Conservation (phyloP, 495 filamentous ascomycete genomes). For the Penicillium longicatenatum region DNA sequence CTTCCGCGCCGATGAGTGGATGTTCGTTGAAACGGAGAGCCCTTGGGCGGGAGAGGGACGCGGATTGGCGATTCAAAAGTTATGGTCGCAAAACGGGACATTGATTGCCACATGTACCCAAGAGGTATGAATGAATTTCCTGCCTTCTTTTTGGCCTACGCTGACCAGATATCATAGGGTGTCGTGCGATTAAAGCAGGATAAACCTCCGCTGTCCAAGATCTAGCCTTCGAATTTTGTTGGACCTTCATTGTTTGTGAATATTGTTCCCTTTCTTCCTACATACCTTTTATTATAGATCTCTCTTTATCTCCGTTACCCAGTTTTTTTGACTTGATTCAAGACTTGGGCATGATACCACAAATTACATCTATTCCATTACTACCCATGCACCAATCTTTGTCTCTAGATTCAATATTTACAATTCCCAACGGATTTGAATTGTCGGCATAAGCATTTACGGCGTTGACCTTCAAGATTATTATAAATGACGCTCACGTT, state of each 20-base stretch:
- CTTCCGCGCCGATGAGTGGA: slow-evolving; percentile 90
- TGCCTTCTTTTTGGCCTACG: slow-evolving; percentile 9
- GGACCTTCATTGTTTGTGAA: neutral
- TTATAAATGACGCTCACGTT: too few relatives aligned
- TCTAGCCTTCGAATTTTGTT: slow-evolving; percentile 20
- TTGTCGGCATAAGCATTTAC: too few relatives aligned
- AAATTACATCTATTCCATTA: too few relatives aligned
- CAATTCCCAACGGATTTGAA: too few relatives aligned
- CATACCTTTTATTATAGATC: neutral
- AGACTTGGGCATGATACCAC: neutral
- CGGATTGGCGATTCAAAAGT: slow-evolving; percentile 82
- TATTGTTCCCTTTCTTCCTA: neutral
- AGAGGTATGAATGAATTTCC: slow-evolving; percentile 37
- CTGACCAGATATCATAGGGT: slow-evolving; percentile 29
- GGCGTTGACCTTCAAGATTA: too few relatives aligned
- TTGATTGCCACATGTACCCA: slow-evolving; percentile 69
- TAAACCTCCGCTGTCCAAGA: slow-evolving; percentile 42
- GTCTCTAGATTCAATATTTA: too few relatives aligned
- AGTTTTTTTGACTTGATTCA: neutral
- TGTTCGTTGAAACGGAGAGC: slow-evolving; percentile 87
- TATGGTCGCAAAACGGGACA: slow-evolving; percentile 79
- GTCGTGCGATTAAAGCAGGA: slow-evolving; percentile 51
- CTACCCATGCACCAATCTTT: too few relatives aligned
- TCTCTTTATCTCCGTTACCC: neutral
- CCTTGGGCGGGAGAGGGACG: slow-evolving; percentile 94